A percentile compares a stretch with the other conserved stretches of the same genome.
These are phyloP conservation scores for Aspergillus carlsbadensis DNA, from an alignment of 495 filamentous ascomycete genomes.

Conservation along the genomic window DNA sequence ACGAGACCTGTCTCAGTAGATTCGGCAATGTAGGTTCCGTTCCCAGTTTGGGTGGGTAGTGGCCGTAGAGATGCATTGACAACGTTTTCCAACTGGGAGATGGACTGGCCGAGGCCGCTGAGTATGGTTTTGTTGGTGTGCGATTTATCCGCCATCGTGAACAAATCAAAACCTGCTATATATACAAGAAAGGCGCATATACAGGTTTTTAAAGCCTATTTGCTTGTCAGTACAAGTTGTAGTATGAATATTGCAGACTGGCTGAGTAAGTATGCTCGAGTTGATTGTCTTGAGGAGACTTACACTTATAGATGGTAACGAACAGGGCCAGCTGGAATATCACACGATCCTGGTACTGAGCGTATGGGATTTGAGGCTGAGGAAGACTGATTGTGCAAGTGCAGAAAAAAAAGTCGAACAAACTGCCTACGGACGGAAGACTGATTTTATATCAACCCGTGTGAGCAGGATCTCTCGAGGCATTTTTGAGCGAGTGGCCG, in stretches of 20 bases:
- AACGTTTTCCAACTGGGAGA: conserved; percentile 54
- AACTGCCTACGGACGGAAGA: neutral
- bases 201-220: neutral
- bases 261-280: too few species aligned
- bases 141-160: conserved; percentile 25
- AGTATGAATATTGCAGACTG: too few species aligned
- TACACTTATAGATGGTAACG: too few species aligned
- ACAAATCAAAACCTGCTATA: neutral
- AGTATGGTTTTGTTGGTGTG: conserved; percentile 10
- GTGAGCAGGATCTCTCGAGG: neutral
- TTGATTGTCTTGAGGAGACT: too few species aligned
- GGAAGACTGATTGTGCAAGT: neutral
- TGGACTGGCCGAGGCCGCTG: conserved; percentile 32
- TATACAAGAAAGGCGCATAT: neutral
- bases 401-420: neutral
- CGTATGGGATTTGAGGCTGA: too few species aligned
- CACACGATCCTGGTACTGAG: too few species aligned
- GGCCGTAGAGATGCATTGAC: conserved; percentile 59
- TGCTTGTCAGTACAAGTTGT: too few species aligned
- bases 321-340: too few species aligned
- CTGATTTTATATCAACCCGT: conserved; percentile 6
- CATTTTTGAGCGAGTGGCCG: neutral
- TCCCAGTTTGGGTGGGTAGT: conserved; percentile 61
- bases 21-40: conserved; percentile 51
- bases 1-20: conserved; percentile 33